These are phyloP conservation scores for Russula emetica DNA, from an alignment of 768 basidiomycete genomes.

Conservation along the genomic window DNA sequence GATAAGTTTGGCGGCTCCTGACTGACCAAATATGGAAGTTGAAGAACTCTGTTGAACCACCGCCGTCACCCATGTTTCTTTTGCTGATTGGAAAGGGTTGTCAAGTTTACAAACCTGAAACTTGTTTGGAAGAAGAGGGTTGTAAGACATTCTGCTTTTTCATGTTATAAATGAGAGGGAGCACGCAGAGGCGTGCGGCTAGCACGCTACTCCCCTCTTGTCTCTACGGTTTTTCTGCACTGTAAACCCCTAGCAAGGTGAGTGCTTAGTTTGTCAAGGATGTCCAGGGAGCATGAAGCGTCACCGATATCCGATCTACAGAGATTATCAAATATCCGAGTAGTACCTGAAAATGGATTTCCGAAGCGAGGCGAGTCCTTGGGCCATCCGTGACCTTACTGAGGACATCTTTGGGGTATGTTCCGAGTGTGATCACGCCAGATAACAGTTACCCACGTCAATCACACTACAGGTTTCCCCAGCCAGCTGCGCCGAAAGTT, in stretches of 20 bases:
- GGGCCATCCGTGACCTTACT: constrained; percentile 6
- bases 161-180: constrained; percentile 25
- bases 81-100: constrained; percentile 13
- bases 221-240: constrained; percentile 14
- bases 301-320: neutral
- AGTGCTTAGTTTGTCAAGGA: constrained; percentile 15
- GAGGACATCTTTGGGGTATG: constrained; percentile 16
- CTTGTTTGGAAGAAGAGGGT: constrained; percentile 18
- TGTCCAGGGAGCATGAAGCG: constrained; percentile 11
- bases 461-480: constrained; percentile 4
- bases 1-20: constrained; percentile 12
- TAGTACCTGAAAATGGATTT: constrained; percentile 12
- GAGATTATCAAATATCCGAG: neutral
- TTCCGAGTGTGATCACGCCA: neutral
- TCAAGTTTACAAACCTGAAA: constrained; percentile 23
- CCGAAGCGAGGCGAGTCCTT: constrained; percentile 10
- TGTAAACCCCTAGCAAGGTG: constrained; percentile 7
- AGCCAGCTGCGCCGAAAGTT: neutral
- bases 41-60: constrained; percentile 4
- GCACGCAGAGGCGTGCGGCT: constrained; percentile 11
- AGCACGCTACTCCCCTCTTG: constrained; percentile 21
- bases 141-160: constrained; percentile 12
- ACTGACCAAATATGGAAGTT: constrained; percentile 17
- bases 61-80: constrained; percentile 17
- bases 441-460: neutral